Evolutionary conservation across 1,284 basidiomycete species (phyloP).

Genomic region (Pseudozyma thailandica): DNA sequence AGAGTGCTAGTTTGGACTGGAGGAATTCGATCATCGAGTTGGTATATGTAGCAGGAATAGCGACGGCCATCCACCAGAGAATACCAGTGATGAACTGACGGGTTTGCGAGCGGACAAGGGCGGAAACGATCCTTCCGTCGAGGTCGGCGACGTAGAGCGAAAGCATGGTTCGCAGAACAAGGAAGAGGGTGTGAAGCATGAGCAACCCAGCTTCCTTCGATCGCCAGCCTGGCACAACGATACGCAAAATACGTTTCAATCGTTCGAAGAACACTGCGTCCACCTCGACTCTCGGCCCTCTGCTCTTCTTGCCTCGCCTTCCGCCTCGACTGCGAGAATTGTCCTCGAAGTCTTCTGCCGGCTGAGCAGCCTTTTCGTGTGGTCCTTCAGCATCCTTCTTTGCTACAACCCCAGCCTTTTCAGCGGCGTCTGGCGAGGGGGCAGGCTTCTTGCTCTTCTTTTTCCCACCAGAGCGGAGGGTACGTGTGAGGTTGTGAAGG

Average conservation of each 20-base stretch:
- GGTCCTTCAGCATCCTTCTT: constrained; percentile 22
- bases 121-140: constrained; percentile 90
- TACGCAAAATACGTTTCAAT: constrained; percentile 80
- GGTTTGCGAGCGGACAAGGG: constrained; percentile 88
- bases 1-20: constrained; percentile 90
- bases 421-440: constrained; percentile 10
- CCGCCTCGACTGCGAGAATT: constrained; percentile 32
- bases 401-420: constrained; percentile 26
- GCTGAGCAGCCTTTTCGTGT: constrained; percentile 12
- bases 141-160: constrained; percentile 94
- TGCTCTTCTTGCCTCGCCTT: constrained; percentile 43
- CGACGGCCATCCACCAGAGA: constrained; percentile 87
- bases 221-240: constrained; percentile 85
- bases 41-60: constrained; percentile 85
- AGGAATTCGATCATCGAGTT: constrained; percentile 92
- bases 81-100: constrained; percentile 85
- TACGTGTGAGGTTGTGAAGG: constrained; percentile 39
- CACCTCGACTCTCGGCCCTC: constrained; percentile 73
- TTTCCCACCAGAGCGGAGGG: constrained; percentile 51
- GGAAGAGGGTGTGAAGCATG: constrained; percentile 84
- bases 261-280: constrained; percentile 90
- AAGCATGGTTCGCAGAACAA: constrained; percentile 88
- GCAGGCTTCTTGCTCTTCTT: constrained; percentile 43
- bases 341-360: constrained; percentile 28
- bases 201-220: constrained; percentile 89